Base-by-base conservation (phyloP, 2,329 filamentous ascomycete genomes). In the Fusarium temperatum region DNA sequence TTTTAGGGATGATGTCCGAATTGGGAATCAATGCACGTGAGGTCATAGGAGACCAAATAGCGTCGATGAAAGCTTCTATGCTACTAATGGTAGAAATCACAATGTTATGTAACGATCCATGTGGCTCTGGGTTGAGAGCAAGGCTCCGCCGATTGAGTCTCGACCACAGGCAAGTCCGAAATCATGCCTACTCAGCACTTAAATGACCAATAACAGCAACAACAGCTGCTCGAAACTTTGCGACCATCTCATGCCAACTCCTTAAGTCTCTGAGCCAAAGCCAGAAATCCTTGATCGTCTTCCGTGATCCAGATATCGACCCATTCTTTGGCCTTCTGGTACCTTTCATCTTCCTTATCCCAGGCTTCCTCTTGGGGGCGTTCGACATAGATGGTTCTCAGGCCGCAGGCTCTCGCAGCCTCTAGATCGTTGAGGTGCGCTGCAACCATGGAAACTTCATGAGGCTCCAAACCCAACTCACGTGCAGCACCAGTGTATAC, bases 301-400 rank as follows among this genome's bases (percentile, higher is more conserved):
- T 80, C 77, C 3, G 70, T 63, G 26, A 85, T 76, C 83, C 83
- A 84, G 36, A 85, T 30, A 69, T 84, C 83, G 41, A 84, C 81
- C 82, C 82, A 83, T 15, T 74, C 72, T 70, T 86, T 89, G 26
- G 87, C 85, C 59, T 87, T 85, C 45, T 84, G 83, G 72, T 88
- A 86, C 42, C 85, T 83, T 32, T 88, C 83, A 30, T 88, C 82
- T 10, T 89, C 87, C 24, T 75, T 60, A 14, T 77, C 76, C 89
- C 89, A 92, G 12, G 84, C 85, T 81, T 95, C 93, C 82, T 97
- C 94, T 48, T 81, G 75, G 7, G 82, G 80, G 66, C 94, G 85
- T 83, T 94, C 92, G 6, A 96, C 89, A 79, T 95, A 96, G 6
- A 96, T 86, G 0, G 93, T 94, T 75, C 88, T 86, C 68, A 95